Percentiles rank a stretch among this genome's conserved stretches.
Evolutionary conservation across 1,284 basidiomycete species (phyloP).

Genomic region (Apiotrichum montevideense): DNA sequence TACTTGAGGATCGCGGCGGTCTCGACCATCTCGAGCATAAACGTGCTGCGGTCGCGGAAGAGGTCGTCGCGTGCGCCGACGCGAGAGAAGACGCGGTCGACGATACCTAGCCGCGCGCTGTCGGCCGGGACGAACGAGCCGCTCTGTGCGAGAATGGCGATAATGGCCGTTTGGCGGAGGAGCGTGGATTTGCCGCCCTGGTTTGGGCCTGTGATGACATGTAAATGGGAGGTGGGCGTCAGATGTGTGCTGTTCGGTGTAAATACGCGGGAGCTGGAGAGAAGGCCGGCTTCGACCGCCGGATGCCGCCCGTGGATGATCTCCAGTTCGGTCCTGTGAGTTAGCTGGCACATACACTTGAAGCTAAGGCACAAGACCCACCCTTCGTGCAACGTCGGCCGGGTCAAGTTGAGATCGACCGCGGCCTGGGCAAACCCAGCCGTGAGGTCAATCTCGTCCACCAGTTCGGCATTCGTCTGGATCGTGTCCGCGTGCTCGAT

Average conservation of each 20-base stretch:
- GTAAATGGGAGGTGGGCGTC: constrained; percentile 56
- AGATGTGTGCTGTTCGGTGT: constrained; percentile 74
- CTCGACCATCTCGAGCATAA: constrained; percentile 55
- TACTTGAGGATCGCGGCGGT: constrained; percentile 57
- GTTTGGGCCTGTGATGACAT: constrained; percentile 89
- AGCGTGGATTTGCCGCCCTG: constrained; percentile 92
- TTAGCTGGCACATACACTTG: constrained; percentile 1
- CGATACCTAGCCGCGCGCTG: constrained; percentile 68
- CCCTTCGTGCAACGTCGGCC: constrained; percentile 67
- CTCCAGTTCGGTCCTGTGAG: constrained; percentile 56
- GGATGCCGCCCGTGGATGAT: constrained; percentile 83
- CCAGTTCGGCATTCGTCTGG: constrained; percentile 66
- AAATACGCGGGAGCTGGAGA: constrained; percentile 67
- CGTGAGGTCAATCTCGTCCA: constrained; percentile 85
- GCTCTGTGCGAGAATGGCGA: constrained; percentile 83
- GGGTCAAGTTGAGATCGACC: constrained; percentile 66
- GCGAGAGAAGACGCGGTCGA: constrained; percentile 86
- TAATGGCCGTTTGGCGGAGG: constrained; percentile 83
- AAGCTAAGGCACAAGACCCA: constrained; percentile 42
- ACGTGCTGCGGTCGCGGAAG: constrained; percentile 85
- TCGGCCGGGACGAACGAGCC: constrained; percentile 91
- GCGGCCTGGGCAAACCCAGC: constrained; percentile 78
- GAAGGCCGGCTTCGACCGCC: constrained; percentile 81
- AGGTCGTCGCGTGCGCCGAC: constrained; percentile 96
- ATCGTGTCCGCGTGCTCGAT: constrained; percentile 55